phyloP scores from a whole-genome alignment of 164 flowering plant species.

The Litsea cubeba region DNA sequence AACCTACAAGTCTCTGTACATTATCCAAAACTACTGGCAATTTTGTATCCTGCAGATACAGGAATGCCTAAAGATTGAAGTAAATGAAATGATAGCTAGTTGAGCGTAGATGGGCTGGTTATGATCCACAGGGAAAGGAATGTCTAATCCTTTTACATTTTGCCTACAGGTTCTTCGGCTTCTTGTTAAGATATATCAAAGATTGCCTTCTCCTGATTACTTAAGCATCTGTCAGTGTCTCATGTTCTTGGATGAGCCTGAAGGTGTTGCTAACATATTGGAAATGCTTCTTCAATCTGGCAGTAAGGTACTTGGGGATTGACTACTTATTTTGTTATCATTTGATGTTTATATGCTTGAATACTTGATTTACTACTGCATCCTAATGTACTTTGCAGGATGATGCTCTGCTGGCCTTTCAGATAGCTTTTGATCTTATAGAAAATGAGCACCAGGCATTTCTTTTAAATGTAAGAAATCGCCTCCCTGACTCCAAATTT shows the following conservation, averaged over 20 bases:
- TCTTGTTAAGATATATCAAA: conserved; percentile 68
- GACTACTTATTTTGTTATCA: not conserved
- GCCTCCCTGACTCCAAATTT: conserved; percentile 48
- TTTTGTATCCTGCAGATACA: too few relatives aligned
- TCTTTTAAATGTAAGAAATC: conserved; percentile 72
- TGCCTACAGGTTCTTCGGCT: conserved; percentile 70
- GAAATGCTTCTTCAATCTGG: conserved; percentile 64
- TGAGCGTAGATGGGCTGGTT: not conserved
- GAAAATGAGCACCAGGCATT: conserved; percentile 98
- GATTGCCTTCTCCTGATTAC: conserved; percentile 72
- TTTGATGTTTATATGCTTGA: not conserved
- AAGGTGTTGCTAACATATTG: conserved; percentile 64
- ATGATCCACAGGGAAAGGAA: not conserved
- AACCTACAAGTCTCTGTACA: too few relatives aligned
- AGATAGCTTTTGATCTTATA: conserved; percentile 91
- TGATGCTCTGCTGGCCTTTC: conserved; percentile 84
- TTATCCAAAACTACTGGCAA: too few relatives aligned
- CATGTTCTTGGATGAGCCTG: conserved; percentile 86
- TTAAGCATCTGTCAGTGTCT: conserved; percentile 84
- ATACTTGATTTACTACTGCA: not conserved
- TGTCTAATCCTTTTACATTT: not conserved
- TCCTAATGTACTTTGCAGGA: conserved; percentile 30
- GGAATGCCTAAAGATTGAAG: too few relatives aligned
- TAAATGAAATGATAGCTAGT: too few relatives aligned
- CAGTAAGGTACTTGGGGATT: conserved; percentile 27